Percentiles rank a stretch among this genome's conserved stretches.
These are phyloP conservation scores for Coemansia sp. DNA, from an alignment of 192 early-diverging fungal species.

Conservation along the genomic window DNA sequence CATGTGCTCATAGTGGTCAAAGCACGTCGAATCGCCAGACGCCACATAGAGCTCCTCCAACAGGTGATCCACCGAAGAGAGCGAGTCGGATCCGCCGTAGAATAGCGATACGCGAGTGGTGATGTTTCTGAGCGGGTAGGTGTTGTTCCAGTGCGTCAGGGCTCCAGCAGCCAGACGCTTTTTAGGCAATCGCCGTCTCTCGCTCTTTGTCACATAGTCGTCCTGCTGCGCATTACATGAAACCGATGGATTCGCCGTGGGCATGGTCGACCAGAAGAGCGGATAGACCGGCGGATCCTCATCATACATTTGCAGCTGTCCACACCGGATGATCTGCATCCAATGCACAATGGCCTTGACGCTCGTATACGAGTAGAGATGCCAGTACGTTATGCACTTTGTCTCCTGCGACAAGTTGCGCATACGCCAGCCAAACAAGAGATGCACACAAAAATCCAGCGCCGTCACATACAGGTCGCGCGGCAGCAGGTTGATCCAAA, in stretches of 20 bases:
- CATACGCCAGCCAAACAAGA: constrained; percentile 83
- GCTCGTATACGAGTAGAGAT: constrained; percentile 85
- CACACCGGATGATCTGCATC: constrained; percentile 92
- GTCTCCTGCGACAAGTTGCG: constrained; percentile 64
- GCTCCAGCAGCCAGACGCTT: constrained; percentile 48
- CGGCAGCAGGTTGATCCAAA: constrained; percentile 80
- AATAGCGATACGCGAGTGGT: constrained; percentile 86
- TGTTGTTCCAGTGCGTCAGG: constrained; percentile 54
- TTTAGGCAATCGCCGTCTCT: not conserved
- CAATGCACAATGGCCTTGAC: constrained; percentile 92
- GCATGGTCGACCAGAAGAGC: constrained; percentile 24
- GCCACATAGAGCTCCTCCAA: constrained; percentile 49
- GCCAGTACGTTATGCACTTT: constrained; percentile 77
- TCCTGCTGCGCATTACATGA: not conserved
- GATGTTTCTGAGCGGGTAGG: constrained; percentile 58
- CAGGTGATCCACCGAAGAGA: constrained; percentile 68
- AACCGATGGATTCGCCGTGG: not conserved
- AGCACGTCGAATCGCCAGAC: constrained; percentile 54
- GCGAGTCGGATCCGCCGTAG: constrained; percentile 81
- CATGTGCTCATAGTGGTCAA: constrained; percentile 79
- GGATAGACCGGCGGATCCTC: constrained; percentile 62
- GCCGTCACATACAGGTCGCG: constrained; percentile 68
- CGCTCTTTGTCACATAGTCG: not conserved
- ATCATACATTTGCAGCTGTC: constrained; percentile 90
- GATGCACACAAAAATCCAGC: constrained; percentile 65